phyloP scores from a whole-genome alignment of 306 rosid genomes.

The Pterocarpus macrocarpus region DNA sequence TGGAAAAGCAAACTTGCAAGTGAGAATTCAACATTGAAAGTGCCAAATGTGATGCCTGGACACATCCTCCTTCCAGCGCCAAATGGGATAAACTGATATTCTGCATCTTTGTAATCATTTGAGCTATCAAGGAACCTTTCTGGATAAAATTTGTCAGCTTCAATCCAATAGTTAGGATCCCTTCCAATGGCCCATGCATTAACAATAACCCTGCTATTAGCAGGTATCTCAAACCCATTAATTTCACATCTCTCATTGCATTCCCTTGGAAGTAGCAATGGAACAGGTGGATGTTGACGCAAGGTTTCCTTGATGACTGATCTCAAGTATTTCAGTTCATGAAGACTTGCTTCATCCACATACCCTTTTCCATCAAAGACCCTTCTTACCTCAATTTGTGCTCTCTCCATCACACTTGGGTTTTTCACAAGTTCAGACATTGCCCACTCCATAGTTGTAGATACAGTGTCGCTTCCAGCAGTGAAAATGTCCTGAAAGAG shows the following conservation, averaged over 20 bases:
- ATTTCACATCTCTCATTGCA: slow-evolving; percentile 50
- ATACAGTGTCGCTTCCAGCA: slow-evolving; percentile 50
- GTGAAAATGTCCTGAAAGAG: slow-evolving; percentile 47
- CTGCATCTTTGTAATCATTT: slow-evolving; percentile 34
- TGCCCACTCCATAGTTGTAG: slow-evolving; percentile 42
- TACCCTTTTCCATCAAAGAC: slow-evolving; percentile 39
- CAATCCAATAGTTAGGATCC: slow-evolving; percentile 43
- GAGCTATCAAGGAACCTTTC: slow-evolving; percentile 40
- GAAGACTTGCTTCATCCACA: slow-evolving; percentile 41
- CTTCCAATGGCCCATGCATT: slow-evolving; percentile 56
- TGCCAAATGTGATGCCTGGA: slow-evolving; percentile 29
- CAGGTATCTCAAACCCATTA: slow-evolving; percentile 47
- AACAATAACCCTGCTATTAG: slow-evolving; percentile 43
- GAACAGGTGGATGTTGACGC: slow-evolving; percentile 43
- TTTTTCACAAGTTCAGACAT: slow-evolving; percentile 53
- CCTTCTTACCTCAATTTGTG: slow-evolving; percentile 49
- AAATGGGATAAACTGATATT: slow-evolving; percentile 37
- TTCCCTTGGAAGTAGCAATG: slow-evolving; percentile 57
- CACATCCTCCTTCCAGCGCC: slow-evolving; percentile 43
- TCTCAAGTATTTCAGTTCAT: slow-evolving; percentile 45
- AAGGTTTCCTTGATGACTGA: slow-evolving; percentile 48
- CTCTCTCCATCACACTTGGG: slow-evolving; percentile 45
- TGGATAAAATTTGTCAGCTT: slow-evolving; percentile 41
- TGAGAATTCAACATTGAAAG: slow-evolving; percentile 6
- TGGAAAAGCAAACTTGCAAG: slow-evolving; percentile 42